Percentiles rank a stretch among this genome's conserved stretches.
phyloP scores from a whole-genome alignment of 1,284 basidiomycete genomes.

The Leccinum solheimii region DNA sequence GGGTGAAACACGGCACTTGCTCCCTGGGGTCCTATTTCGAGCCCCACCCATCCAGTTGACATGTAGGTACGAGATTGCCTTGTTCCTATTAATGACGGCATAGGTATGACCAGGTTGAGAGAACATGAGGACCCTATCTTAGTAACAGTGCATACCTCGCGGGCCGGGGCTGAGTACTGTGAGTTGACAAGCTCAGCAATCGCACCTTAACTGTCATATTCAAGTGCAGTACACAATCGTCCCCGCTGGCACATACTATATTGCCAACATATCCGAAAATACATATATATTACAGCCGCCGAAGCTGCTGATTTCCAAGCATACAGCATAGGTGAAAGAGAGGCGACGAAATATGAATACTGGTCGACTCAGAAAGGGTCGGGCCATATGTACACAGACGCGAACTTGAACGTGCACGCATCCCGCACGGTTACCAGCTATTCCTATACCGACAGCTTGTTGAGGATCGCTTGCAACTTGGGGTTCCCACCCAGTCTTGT shows the following conservation, averaged over 20 bases:
- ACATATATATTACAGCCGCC: neutral
- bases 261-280: neutral
- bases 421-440: neutral
- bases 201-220: neutral
- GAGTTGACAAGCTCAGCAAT: neutral
- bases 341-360: neutral
- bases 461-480: conserved; percentile 25
- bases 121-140: neutral
- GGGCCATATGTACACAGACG: neutral
- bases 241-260: neutral
- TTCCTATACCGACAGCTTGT: conserved; percentile 16
- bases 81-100: neutral
- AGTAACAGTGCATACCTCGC: neutral
- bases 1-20: neutral
- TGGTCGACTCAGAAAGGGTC: neutral
- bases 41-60: neutral
- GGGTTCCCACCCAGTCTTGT: conserved; percentile 29
- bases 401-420: no score
- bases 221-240: neutral
- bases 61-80: neutral
- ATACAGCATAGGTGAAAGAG: neutral
- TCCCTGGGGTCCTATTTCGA: neutral
- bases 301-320: neutral
- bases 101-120: neutral
- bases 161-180: neutral